Percentiles rank a stretch among this genome's conserved stretches.
Conservation (phyloP, 2,329 filamentous ascomycete genomes). For the Microdochium bolleyi region DNA sequence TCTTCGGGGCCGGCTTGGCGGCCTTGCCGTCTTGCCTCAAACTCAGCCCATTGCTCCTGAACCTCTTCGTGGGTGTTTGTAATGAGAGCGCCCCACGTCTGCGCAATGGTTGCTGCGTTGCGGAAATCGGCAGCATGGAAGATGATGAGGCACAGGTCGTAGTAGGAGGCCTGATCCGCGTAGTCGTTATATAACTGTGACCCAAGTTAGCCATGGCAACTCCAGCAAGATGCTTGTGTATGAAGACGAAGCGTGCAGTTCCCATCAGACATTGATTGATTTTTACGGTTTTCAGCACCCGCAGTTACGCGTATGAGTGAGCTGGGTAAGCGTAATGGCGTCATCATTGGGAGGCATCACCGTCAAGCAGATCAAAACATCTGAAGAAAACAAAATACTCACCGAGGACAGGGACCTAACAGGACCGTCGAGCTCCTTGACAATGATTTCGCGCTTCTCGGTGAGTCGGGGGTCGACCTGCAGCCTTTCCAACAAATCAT, state of each 20-base stretch:
- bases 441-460: slow-evolving; percentile 53
- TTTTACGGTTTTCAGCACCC: slow-evolving; percentile 6
- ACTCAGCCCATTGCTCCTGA: slow-evolving; percentile 28
- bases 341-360: background rate
- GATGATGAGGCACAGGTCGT: slow-evolving; percentile 86
- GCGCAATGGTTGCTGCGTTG: slow-evolving; percentile 73
- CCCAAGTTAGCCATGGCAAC: background rate
- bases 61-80: slow-evolving; percentile 58
- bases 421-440: slow-evolving; percentile 64
- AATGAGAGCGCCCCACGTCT: slow-evolving; percentile 80
- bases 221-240: background rate
- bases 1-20: slow-evolving; percentile 22
- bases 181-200: slow-evolving; percentile 82
- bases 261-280: slow-evolving; percentile 1
- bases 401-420: slow-evolving; percentile 72
- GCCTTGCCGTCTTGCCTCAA: slow-evolving; percentile 31
- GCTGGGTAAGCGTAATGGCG: background rate
- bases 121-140: slow-evolving; percentile 89
- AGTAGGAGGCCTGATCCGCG: slow-evolving; percentile 85
- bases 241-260: background rate
- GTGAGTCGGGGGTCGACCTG: slow-evolving; percentile 63
- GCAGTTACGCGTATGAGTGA: slow-evolving; percentile 1
- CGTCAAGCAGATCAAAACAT: background rate
- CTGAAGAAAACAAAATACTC: slow-evolving; percentile 31
- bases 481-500: slow-evolving; percentile 77